Base-by-base conservation (phyloP, 2,329 filamentous ascomycete species). In the Furcasterigmium furcatum region DNA sequence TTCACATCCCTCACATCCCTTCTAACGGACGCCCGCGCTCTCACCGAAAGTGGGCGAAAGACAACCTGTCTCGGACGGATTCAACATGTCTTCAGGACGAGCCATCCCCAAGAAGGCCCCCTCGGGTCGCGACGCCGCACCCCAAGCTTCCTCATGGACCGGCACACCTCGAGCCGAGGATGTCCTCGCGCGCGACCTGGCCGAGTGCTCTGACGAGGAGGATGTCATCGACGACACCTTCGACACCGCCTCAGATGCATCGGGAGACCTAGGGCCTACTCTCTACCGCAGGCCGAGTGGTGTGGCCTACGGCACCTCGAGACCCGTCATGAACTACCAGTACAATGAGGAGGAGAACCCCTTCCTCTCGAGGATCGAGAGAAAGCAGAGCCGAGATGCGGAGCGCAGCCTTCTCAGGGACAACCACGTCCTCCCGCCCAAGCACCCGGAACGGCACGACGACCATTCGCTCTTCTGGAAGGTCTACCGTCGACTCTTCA, bases 241-340 rank as follows among this genome's bases (percentile, higher is more conserved):
- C 35, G 58, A 59, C 21, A 61, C 62, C 14, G 57, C 54, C 22
- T 55, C 56, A 3, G 65, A 64, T 5, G 53, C 60, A 43, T 61
- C 70, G 41, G 59, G 59, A 21, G 67, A 67, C 10, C 58, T 60
- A 16, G 67, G 67, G n/a, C 75, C 70, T 45, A 71, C 65, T 59
- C 75, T 74, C 55, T 96, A 94, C 67, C 82, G 87, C 45, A 80
- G 90, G 38, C 88, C 90, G 1, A 87, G 83, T 54, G 87, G 85
- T 59, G 84, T 94, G 36, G 84, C 85, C 24, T 88, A 80, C 48
- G 87, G 85, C 12, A 84, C 85, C 20, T 77, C 82, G 2, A 76
- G 89, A 44, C 84, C 86, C 4, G 79, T 85, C 5, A 74, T 95
- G 47, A 77, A 88, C 21, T 80, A 82, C 5, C 72, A 74, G 40